Evolutionary conservation across 352 stramenopile species (phyloP).

Genomic region (Phytopythium mirpurense): DNA sequence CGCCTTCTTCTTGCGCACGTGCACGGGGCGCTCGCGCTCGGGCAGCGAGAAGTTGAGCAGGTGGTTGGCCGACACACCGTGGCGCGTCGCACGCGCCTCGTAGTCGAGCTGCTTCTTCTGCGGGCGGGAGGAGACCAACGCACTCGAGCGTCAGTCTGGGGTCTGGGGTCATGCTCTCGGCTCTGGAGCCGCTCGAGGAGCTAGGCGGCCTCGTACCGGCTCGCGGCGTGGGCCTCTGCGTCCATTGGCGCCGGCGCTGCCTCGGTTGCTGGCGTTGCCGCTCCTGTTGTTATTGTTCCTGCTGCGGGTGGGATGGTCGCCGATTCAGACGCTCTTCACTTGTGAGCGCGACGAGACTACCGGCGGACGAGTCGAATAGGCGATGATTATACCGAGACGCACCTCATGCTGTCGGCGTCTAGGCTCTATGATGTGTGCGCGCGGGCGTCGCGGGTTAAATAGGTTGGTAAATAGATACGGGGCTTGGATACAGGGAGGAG

Average conservation of each 20-base stretch:
- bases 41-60: slow-evolving; percentile 81
- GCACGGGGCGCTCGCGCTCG: slow-evolving; percentile 49
- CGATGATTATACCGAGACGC: slow-evolving; percentile 8
- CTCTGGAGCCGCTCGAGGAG: too few species aligned
- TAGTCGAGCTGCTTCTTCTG: slow-evolving; percentile 54
- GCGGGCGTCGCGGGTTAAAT: slow-evolving; percentile 19
- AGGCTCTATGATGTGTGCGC: background rate
- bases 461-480: slow-evolving; percentile 18
- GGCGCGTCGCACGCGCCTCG: slow-evolving; percentile 50
- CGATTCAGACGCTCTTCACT: background rate
- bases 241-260: slow-evolving; percentile 11
- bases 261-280: slow-evolving; percentile 17
- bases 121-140: background rate
- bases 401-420: slow-evolving; percentile 36
- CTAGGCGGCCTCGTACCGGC: slow-evolving; percentile 14
- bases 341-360: too few species aligned
- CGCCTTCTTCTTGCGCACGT: slow-evolving; percentile 69
- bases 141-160: background rate
- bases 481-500: background rate
- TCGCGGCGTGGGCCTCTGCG: slow-evolving; percentile 31
- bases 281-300: slow-evolving; percentile 23
- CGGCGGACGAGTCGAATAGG: background rate
- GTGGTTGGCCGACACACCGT: slow-evolving; percentile 75
- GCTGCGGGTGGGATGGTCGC: background rate
- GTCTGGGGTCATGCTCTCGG: too few species aligned